Conservation (phyloP, 345 rosid genomes). For the Eucalyptus camaldulensis region DNA sequence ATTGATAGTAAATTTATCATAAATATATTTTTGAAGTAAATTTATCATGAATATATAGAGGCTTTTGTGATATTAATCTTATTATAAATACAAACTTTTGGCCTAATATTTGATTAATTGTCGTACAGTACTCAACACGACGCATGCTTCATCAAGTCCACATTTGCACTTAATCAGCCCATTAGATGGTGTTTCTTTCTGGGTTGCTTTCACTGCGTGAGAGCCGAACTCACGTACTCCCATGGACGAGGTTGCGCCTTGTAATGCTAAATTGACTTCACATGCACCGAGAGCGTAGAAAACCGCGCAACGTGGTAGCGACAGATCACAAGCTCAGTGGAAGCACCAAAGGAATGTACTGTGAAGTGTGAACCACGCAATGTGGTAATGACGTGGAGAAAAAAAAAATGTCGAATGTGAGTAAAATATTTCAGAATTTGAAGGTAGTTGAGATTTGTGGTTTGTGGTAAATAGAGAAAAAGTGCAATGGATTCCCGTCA, state of each 20-base stretch:
- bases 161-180: neutral
- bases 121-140: neutral
- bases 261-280: neutral
- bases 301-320: neutral
- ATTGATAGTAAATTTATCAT: fast-evolving
- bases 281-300: neutral
- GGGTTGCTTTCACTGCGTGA: neutral
- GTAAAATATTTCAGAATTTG: neutral
- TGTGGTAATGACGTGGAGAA: neutral
- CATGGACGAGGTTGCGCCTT: too few species aligned
- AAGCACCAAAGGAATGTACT: neutral
- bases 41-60: too few species aligned
- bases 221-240: neutral
- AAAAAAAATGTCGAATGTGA: neutral
- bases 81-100: neutral
- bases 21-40: too few species aligned
- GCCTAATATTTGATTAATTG: neutral
- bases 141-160: neutral
- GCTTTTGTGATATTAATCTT: neutral
- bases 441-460: neutral
- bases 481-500: neutral
- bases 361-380: neutral
- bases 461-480: neutral
- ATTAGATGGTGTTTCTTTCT: neutral
- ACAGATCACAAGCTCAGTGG: neutral